Evolutionary conservation across 1,284 basidiomycete genomes (phyloP).

Genomic region (Macrocystidia cucumis): DNA sequence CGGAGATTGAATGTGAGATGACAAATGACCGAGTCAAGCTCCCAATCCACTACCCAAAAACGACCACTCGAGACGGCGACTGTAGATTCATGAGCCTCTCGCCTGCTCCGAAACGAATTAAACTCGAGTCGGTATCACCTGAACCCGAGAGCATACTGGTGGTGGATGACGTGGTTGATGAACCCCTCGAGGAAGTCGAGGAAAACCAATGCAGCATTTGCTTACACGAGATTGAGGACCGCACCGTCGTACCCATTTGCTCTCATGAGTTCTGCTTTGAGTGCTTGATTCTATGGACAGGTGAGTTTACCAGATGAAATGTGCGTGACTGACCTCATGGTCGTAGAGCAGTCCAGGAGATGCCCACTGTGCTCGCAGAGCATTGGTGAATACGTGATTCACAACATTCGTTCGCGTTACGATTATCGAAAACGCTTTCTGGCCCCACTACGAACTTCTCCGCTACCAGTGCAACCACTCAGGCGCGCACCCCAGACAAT

Average conservation of each 20-base stretch:
- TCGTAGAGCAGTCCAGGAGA: constrained; percentile 58
- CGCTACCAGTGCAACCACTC: constrained; percentile 23
- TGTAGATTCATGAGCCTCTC: not conserved
- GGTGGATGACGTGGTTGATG: constrained; percentile 3
- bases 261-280: constrained; percentile 89
- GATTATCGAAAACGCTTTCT: constrained; percentile 81
- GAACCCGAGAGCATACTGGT: not conserved
- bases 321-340: not conserved
- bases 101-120: not conserved
- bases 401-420: constrained; percentile 66
- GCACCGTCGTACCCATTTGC: constrained; percentile 73
- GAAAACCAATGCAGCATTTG: constrained; percentile 56
- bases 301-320: constrained; percentile 27
- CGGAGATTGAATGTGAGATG: not conserved
- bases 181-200: constrained; percentile 25
- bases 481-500: constrained; percentile 15
- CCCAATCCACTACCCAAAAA: not conserved
- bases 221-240: constrained; percentile 66
- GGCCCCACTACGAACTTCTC: constrained; percentile 52
- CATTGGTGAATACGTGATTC: constrained; percentile 74
- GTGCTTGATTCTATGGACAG: constrained; percentile 79
- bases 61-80: not conserved
- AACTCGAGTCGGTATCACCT: not conserved
- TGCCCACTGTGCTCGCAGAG: constrained; percentile 79
- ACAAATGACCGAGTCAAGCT: not conserved